A percentile compares a stretch with the other conserved stretches of the same genome.
These are phyloP conservation scores for Rosa persica DNA, from an alignment of 306 rosid genomes.

Conservation along the genomic window DNA sequence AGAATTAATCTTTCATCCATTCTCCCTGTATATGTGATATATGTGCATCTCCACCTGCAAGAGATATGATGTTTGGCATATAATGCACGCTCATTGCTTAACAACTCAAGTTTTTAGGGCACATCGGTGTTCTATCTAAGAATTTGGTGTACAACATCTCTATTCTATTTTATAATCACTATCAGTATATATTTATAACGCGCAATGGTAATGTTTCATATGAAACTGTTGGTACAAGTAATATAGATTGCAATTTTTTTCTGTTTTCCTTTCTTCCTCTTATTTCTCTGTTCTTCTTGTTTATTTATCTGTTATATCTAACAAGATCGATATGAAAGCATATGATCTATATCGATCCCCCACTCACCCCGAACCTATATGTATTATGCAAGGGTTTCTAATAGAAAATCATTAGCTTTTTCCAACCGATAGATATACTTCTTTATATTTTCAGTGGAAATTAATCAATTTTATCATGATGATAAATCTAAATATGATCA, in stretches of 20 bases:
- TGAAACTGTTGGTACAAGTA: background rate
- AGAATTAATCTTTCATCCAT: no score
- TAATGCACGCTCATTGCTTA: background rate
- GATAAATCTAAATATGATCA: background rate
- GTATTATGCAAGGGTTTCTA: background rate
- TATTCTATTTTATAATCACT: no score
- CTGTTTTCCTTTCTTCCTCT: background rate
- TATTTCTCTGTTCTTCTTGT: background rate
- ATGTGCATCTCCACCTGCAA: no score
- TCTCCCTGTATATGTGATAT: no score
- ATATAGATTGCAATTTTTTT: background rate
- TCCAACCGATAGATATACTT: background rate
- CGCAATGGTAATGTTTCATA: background rate
- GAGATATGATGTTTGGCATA: no score
- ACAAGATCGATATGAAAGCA: background rate
- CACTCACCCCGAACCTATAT: background rate
- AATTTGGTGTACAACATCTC: no score
- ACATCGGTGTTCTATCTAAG: no score
- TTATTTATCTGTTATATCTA: background rate
- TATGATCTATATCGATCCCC: background rate
- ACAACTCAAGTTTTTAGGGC: background rate
- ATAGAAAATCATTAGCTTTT: background rate
- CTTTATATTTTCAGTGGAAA: background rate
- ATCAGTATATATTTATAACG: background rate
- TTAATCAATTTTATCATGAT: conserved; percentile 6